Evolutionary conservation across 1,284 basidiomycete genomes (phyloP), one percentile per base, ranked within the genome.

Genomic region (Sutorius eximius): DNA sequence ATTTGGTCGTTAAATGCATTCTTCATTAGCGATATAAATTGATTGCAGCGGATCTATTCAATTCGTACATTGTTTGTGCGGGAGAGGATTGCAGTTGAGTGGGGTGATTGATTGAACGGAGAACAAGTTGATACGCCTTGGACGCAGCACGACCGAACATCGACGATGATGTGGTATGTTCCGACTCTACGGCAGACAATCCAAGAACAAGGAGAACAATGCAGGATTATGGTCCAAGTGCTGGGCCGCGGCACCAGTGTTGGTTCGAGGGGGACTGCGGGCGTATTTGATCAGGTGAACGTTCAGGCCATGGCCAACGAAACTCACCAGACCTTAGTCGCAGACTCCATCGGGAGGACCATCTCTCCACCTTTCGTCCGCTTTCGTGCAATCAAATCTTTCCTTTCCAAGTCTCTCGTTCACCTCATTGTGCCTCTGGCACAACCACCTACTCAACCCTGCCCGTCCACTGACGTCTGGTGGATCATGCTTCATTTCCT

Each of bases 391-490:
- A 67, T 91, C 83, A 71, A 96, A 97, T 49, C 48, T 71, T 54
- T 80, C 76, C 79, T 96, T 97, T 47, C 94, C 93, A 48, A 97
- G 74, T 70, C 87, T 85, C 65, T 77, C 76, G 66, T 96, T 98
- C 48, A 98, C 93, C 64, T 89, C 88, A 65, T 98, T 97, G 71
- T 98, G 95, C 63, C 89, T 77, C 73, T 89, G 82, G 68, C 95
- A 98, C 59, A 98, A 77, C 94, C 94, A 98, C 61, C 77, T 74
- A 65, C 89, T 91, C 58, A 97, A 73, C 44, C 77, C 81, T 3
- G 73, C 75, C 53, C 91, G 76, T 38, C 85, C 81, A 60, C 79
- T 82, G 18, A 93, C 87, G 63, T 93, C 87, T 2, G 92, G 92
- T 42, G 90, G 87, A 63, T 83, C 72, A 18, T 61, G 68, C 61